Conservation (phyloP, 345 rosid species). For the Acer saccharum region DNA sequence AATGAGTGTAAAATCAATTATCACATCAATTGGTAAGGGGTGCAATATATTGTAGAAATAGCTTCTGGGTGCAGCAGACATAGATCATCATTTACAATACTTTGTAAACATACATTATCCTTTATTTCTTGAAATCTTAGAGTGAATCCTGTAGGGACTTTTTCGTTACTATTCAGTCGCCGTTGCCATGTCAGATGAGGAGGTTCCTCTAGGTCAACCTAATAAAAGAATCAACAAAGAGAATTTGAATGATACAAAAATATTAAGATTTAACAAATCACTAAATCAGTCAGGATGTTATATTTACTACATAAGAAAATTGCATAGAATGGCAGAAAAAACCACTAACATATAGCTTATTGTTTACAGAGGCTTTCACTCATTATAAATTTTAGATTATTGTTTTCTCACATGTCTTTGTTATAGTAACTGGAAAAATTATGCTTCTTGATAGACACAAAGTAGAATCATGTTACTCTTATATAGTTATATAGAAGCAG, state of each 20-base stretch:
- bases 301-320: neutral
- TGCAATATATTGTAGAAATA: neutral
- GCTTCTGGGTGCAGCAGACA: neutral
- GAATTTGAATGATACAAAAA: neutral
- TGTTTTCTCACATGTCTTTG: neutral
- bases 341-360: neutral
- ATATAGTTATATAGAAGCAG: neutral
- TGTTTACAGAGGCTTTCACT: neutral
- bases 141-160: constrained; percentile 40
- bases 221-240: neutral
- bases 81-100: neutral
- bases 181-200: constrained; percentile 66
- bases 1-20: neutral
- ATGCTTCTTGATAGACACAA: neutral
- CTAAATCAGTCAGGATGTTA: neutral
- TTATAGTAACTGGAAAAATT: neutral
- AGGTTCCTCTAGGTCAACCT: constrained; percentile 47
- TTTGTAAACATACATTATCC: constrained; percentile 49
- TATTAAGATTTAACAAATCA: neutral
- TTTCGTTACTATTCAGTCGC: constrained; percentile 38
- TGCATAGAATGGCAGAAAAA: neutral
- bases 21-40: neutral
- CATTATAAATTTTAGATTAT: no score
- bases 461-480: neutral
- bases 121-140: constrained; percentile 42